These are phyloP conservation scores for Adansonia digitata DNA, from an alignment of 345 rosid species.

Conservation along the genomic window DNA sequence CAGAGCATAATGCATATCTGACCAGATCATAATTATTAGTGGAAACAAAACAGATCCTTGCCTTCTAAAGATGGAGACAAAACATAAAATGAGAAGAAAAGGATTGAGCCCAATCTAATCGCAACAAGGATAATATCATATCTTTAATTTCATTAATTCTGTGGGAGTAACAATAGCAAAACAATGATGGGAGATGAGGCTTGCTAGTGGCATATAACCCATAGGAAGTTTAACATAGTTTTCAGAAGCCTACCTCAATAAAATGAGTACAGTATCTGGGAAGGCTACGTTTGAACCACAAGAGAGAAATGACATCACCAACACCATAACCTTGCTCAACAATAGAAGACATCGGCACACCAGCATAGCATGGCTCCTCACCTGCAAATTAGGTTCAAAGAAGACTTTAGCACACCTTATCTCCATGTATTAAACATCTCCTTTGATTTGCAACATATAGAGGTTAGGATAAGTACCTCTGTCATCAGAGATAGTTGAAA, in stretches of 20 bases:
- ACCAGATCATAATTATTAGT: constrained; percentile 12
- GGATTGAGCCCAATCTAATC: not conserved
- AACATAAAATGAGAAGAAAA: not conserved
- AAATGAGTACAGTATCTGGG: constrained; percentile 91
- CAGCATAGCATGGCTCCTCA: constrained; percentile 96
- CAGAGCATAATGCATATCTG: constrained; percentile 96
- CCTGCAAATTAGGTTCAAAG: constrained; percentile 37
- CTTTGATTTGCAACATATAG: not conserved
- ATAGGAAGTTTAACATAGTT: not conserved
- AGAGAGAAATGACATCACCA: constrained; percentile 91
- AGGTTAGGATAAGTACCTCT: constrained; percentile 44
- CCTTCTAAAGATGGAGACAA: not conserved
- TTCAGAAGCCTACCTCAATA: constrained; percentile 58
- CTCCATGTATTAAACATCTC: not conserved
- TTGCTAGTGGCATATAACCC: not conserved
- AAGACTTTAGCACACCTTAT: constrained; percentile 8
- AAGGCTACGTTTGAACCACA: constrained; percentile 98
- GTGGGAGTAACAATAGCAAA: not conserved
- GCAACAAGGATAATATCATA: not conserved
- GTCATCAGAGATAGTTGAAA: constrained; percentile 94
- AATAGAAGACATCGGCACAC: constrained; percentile 97
- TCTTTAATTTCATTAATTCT: not conserved
- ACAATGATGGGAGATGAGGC: not conserved
- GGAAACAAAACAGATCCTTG: not conserved
- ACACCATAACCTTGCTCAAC: constrained; percentile 85